Evolutionary conservation across 2,329 filamentous ascomycete genomes (phyloP), one percentile per base, ranked within the genome.

Genomic region (Colletotrichum echinochloae): DNA sequence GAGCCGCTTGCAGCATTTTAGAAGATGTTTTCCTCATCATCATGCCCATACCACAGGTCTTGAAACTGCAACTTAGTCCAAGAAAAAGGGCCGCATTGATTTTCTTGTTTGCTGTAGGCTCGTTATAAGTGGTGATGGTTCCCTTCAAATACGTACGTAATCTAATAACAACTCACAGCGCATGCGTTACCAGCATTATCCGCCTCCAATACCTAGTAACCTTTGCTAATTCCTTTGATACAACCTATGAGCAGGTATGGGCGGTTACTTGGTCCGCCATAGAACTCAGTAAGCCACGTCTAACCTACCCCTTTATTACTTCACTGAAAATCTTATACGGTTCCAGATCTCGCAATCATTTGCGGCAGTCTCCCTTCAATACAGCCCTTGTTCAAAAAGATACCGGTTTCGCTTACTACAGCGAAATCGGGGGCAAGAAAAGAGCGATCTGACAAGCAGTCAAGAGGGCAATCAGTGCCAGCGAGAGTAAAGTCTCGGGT

Each of bases 341-440:
- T 14, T 18, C 12, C 6, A 49, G 46, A 76, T 55, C 71, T 77
- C 1, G 83, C 82, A 3, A 83, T 85, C 28, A 78, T 79, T n/a
- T 83, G 78, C 6, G 83, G 81, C 55, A 84, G 82, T 56, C 81
- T 83, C 1, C 78, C 78, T 4, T 79, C 82, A 9, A 80, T 78
- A 1, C 83, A 81, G 0, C 84, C 80, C 8, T 80, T 84, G 5
- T 37, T 70, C 56, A 52, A 65, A 65, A 57, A 37, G 7, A 1
- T 49, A 1, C 41, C 30, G 16, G 23, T 26, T 3, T 5, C 28
- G 2, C 14, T 60, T 4, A 37, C 14, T 5, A 33, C 30, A 14
- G 33, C 33, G 3, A 37, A 8, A 23, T 26, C 57, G 7, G 26
- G 28, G 9, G 14, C 23, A 14, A 23, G 8, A 12, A 49, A 2